Conservation (phyloP, 345 rosid species). For the Populus simonii region DNA sequence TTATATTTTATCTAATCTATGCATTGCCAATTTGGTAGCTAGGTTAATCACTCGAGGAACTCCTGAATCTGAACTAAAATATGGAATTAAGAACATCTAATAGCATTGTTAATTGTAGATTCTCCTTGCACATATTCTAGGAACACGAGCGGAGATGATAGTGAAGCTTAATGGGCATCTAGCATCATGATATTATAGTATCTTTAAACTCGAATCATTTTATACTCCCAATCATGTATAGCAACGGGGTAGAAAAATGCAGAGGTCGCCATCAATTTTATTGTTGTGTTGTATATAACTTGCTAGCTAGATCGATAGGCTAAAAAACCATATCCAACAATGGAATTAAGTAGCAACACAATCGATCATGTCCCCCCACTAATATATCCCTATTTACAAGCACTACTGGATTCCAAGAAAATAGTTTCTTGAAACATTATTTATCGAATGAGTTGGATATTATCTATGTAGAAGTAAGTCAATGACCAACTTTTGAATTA, state of each 20-base stretch:
- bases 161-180: background rate
- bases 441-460: slow-evolving; percentile 2
- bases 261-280: background rate
- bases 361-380: too few species aligned
- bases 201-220: background rate
- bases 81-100: background rate
- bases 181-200: background rate
- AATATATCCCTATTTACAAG: too few species aligned
- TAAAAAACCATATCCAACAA: background rate
- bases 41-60: background rate
- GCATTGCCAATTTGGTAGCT: background rate
- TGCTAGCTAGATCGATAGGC: too few species aligned
- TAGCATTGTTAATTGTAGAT: too few species aligned
- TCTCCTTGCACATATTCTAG: too few species aligned
- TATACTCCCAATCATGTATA: background rate
- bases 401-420: too few species aligned
- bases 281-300: background rate
- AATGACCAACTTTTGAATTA: background rate
- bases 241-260: background rate
- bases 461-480: background rate
- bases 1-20: too few species aligned
- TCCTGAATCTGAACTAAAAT: background rate
- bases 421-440: background rate
- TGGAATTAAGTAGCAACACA: background rate
- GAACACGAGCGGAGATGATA: background rate